Evolutionary conservation across 2,329 filamentous ascomycete species (phyloP).

Genomic region (Diaporthe eres): DNA sequence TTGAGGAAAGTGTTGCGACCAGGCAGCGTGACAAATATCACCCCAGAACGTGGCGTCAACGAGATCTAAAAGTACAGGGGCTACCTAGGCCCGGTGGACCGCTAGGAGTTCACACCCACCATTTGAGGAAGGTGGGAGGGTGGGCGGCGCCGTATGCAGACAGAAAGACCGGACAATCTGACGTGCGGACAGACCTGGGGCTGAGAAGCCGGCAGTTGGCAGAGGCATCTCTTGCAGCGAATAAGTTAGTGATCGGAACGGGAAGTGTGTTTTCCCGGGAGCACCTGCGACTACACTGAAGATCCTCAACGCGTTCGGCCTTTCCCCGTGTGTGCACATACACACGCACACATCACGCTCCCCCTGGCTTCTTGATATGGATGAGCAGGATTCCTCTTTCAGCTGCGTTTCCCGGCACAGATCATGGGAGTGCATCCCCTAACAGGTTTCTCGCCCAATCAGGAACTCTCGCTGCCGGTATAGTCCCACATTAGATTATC

Average conservation of each 20-base stretch:
- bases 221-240: background rate
- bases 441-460: background rate
- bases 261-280: conserved; percentile 6
- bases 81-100: background rate
- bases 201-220: conserved; percentile 20
- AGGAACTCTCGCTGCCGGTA: background rate
- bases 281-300: background rate
- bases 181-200: background rate
- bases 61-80: background rate
- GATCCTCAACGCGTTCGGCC: background rate
- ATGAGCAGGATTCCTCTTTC: background rate
- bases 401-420: background rate
- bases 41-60: background rate
- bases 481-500: background rate
- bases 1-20: background rate
- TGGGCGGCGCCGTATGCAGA: background rate
- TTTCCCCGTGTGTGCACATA: background rate
- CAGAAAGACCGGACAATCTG: conserved; percentile 1
- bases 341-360: background rate
- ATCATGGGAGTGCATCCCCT: background rate
- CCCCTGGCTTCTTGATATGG: background rate
- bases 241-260: too few species aligned
- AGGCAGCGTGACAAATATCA: conserved; percentile 15
- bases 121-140: conserved; percentile 16
- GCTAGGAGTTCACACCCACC: background rate